phyloP scores from a whole-genome alignment of 306 rosid species.

The Cyclanthera cordifolia region DNA sequence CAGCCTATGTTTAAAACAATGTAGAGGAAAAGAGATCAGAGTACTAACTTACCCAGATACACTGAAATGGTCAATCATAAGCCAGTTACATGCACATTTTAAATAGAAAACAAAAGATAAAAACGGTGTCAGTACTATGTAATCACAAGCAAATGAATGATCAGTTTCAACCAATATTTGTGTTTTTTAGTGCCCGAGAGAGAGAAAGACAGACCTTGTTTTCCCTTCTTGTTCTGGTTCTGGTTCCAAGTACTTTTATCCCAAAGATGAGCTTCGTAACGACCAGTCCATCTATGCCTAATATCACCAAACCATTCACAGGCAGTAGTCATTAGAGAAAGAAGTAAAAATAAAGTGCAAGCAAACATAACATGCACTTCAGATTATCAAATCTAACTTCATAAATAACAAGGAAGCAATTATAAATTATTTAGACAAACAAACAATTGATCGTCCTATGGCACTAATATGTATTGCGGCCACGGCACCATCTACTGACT shows the following conservation, averaged over 20 bases:
- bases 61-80: conserved; percentile 41
- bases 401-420: not conserved
- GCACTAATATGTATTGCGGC: not conserved
- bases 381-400: not conserved
- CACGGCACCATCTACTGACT: not conserved
- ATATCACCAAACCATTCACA: conserved; percentile 13
- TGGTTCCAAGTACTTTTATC: conserved; percentile 99
- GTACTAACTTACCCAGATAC: conserved; percentile 71
- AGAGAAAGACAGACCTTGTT: conserved; percentile 56
- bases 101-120: conserved; percentile 6
- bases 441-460: not conserved
- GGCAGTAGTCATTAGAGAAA: not conserved
- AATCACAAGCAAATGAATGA: not conserved
- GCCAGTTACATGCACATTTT: conserved; percentile 34
- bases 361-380: not conserved
- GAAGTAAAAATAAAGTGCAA: not conserved
- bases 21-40: not conserved
- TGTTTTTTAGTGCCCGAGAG: conserved; percentile 1
- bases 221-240: conserved; percentile 97
- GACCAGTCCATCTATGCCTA: conserved; percentile 99
- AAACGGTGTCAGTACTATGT: conserved; percentile 23
- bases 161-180: not conserved
- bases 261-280: conserved; percentile 99
- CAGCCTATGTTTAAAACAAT: not conserved
- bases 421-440: not conserved